Base-by-base conservation (phyloP, 1,139 yeast genomes). In the Yamadazyma aaseri region DNA sequence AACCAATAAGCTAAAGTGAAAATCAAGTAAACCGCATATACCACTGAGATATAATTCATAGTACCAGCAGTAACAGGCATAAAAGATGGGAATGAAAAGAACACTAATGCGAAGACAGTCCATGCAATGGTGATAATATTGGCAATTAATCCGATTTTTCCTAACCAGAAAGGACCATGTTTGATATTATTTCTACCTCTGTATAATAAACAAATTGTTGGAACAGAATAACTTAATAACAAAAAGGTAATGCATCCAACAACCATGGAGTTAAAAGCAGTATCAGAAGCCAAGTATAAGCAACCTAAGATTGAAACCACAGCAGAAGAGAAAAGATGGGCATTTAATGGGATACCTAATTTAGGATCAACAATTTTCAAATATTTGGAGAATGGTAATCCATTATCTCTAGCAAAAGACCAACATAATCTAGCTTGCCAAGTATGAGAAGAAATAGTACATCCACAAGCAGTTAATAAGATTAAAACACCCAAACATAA, bases 321-420 rank as follows among this genome's bases (percentile, higher is more conserved):
- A 35, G 51, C 53, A 11, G 67, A 53, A 11, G 71, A 63, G 44
- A 67, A 64, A 37, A 65, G 47, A 50, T 69, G 74, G 24, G 75
- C 73, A 38, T 67, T 65, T 32, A 69, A 54, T 17, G 74, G 75
- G 29, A 68, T 64, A 12, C 71, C 71, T 36, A 63, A 48, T 42
- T 59, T 64, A 29, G 72, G 71, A 51, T 67, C 69, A 27, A 68
- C 58, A 28, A 59, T 52, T 15, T 71, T 58, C 48, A 65, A 64
- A 44, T 60, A 58, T 45, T 63, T 64, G 42, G 73, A 64, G 32
- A 59, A 58, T 26, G 73, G 75, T 45, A 69, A 58, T 13, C 75
- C 75, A 38, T 63, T 60, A 60, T 84, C 92, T 62, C 92, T 79
- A 17, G 89, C 75, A 58, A 83, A 85, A 5, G 90, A 81, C 92